Percentiles rank a stretch among this genome's conserved stretches.
phyloP scores from a whole-genome alignment of 345 rosid genomes.

The Populus davidiana region DNA sequence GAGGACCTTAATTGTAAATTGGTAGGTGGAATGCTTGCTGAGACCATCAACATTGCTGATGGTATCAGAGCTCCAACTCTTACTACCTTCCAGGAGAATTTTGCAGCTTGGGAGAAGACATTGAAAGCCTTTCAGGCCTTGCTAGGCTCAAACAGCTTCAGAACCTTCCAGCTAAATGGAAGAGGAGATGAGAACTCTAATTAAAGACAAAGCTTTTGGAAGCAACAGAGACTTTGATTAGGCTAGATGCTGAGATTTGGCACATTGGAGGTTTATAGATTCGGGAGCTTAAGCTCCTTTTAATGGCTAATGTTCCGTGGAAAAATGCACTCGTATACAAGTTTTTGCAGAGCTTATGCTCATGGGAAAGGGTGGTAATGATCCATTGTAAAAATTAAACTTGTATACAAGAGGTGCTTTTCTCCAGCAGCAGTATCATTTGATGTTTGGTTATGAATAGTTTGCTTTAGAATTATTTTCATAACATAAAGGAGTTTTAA shows the following conservation, averaged over 20 bases:
- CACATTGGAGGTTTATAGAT: constrained; percentile 4
- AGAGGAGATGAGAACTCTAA: constrained; percentile 21
- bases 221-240: constrained; percentile 7
- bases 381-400: too few relatives aligned
- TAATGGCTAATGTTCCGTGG: too few relatives aligned
- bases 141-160: constrained; percentile 23
- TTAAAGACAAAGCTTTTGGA: constrained; percentile 17
- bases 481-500: too few relatives aligned
- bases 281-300: too few relatives aligned
- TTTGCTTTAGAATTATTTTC: too few relatives aligned
- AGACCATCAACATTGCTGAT: constrained; percentile 33
- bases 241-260: constrained; percentile 21
- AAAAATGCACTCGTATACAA: too few relatives aligned
- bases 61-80: constrained; percentile 35
- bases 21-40: constrained; percentile 25
- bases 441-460: too few relatives aligned
- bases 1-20: constrained; percentile 29
- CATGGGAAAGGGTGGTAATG: too few relatives aligned
- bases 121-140: constrained; percentile 27
- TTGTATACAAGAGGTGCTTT: too few relatives aligned
- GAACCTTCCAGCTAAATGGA: constrained; percentile 22
- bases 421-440: too few relatives aligned
- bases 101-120: constrained; percentile 30
- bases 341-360: too few relatives aligned
- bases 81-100: constrained; percentile 18